Evolutionary conservation across 768 basidiomycete genomes (phyloP).

Genomic region (Holtermannia corniformis): DNA sequence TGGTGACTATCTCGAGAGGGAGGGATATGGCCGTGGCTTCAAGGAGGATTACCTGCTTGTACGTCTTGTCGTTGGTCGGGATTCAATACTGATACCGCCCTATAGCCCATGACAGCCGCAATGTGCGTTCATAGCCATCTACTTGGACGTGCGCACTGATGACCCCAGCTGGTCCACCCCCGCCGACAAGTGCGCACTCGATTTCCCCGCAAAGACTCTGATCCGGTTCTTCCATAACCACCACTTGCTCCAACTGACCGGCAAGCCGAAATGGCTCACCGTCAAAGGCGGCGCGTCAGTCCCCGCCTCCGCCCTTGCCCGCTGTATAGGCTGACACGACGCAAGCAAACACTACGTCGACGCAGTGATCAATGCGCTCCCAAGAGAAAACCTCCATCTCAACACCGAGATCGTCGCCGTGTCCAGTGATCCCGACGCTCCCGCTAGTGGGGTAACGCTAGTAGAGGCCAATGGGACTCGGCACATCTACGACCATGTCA

Average conservation of each 20-base stretch:
- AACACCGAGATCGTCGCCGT: slow-evolving; percentile 52
- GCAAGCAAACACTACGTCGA: slow-evolving; percentile 58
- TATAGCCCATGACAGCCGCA: slow-evolving; percentile 67
- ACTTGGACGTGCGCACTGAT: neutral
- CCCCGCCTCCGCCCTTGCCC: neutral
- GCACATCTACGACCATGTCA: slow-evolving; percentile 57
- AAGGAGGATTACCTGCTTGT: slow-evolving; percentile 67
- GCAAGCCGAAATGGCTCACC: slow-evolving; percentile 64
- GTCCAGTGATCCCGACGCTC: slow-evolving; percentile 26
- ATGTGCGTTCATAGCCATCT: slow-evolving; percentile 38
- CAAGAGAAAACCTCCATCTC: slow-evolving; percentile 51
- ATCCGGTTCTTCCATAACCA: slow-evolving; percentile 68
- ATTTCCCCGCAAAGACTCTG: slow-evolving; percentile 62
- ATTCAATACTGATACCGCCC: neutral
- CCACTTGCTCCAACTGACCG: slow-evolving; percentile 60
- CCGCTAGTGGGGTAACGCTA: slow-evolving; percentile 45
- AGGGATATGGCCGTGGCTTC: slow-evolving; percentile 61
- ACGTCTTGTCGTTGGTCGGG: slow-evolving; percentile 19
- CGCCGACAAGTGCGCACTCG: slow-evolving; percentile 57
- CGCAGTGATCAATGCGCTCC: slow-evolving; percentile 52
- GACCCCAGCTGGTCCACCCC: slow-evolving; percentile 57
- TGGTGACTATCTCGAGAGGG: slow-evolving; percentile 52
- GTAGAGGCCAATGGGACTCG: slow-evolving; percentile 47
- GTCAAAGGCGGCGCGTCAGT: slow-evolving; percentile 61
- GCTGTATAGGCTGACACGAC: neutral